A percentile compares a stretch with the other conserved stretches of the same genome.
Evolutionary conservation across 2,329 filamentous ascomycete genomes (phyloP).

Genomic region (Westerdykella sp.): DNA sequence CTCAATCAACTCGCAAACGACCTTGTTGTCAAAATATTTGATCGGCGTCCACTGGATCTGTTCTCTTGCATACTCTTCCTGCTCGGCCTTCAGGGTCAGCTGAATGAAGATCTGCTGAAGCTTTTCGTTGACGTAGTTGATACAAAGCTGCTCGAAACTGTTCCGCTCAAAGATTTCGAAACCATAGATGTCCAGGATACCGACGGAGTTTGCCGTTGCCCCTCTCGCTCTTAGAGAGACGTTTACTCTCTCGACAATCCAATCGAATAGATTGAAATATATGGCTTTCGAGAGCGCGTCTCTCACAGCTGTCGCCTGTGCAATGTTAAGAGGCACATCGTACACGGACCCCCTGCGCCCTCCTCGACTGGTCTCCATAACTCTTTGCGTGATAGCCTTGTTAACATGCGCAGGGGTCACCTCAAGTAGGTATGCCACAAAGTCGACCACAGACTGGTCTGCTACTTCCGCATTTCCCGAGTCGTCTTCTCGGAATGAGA

Average conservation of each 20-base stretch:
- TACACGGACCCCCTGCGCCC: constrained; percentile 62
- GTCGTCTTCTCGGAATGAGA: constrained; percentile 85
- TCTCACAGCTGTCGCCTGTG: constrained; percentile 78
- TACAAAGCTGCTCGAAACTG: constrained; percentile 97
- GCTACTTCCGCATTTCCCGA: constrained; percentile 78
- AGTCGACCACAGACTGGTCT: constrained; percentile 89
- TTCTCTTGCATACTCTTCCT: constrained; percentile 93
- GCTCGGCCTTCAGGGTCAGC: constrained; percentile 89
- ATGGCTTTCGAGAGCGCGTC: constrained; percentile 94
- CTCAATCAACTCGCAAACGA: constrained; percentile 96
- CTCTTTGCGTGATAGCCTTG: constrained; percentile 80
- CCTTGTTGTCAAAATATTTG: constrained; percentile 99
- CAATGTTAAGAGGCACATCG: constrained; percentile 73
- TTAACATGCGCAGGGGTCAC: constrained; percentile 74
- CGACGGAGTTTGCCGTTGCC: constrained; percentile 73
- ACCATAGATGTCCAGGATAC: constrained; percentile 97
- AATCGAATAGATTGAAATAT: constrained; percentile 96
- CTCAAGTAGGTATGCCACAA: constrained; percentile 88
- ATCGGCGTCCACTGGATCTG: constrained; percentile 99
- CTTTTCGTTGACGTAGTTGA: constrained; percentile 99
- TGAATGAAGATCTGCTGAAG: constrained; percentile 99
- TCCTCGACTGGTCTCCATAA: constrained; percentile 66
- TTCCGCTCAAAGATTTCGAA: constrained; percentile 99
- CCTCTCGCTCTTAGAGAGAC: constrained; percentile 75
- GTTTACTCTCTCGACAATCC: constrained; percentile 93